Base-by-base conservation (phyloP, 371 early-diverging fungal species). In the Mortierella sp. region DNA sequence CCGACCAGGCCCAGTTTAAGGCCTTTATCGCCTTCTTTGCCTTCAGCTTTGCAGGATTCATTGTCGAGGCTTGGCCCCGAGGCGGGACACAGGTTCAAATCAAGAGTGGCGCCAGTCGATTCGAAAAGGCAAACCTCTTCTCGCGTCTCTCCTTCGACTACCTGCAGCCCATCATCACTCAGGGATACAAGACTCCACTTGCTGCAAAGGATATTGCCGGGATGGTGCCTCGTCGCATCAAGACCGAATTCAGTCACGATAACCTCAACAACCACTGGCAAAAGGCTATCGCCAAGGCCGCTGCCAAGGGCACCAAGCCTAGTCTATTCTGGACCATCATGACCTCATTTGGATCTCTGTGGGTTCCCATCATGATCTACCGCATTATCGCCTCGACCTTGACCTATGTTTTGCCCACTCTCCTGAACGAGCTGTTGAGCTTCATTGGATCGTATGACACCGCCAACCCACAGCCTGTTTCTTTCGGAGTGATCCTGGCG, bases 61-160 rank as follows among this genome's bases (percentile, higher is more conserved):
- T 80, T 27, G 49, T 75, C 41, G 80, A 80, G 55, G 75, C 80
- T 11, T 75, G 75, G 75, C 80, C 80, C n/a, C 48, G 80, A 4
- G 65, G 63, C 7, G 32, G 54, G 18, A 76, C 76, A 44, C 35
- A 74, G 70, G 79, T 60, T 27, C 76, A 75, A 27, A 71, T 43
- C 27, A 75, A 51, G 71, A 72, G 76, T 38, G 55, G 63, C 24
- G 76, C 65, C 44, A 65, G 54, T 46, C 46, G 56, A 0, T 80
- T 55, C 72, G 72, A 76, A 43, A 75, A 76, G 75, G 75, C 80
- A 35, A 80, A 80, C 55, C 76, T 80, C 49, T 46, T 77, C 8
- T 77, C 77, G 2, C 77, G 77, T 21, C 43, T 80, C 4, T 51
- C 71, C 21, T 80, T 75, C 70, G 73, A 80, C 6, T 80, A 48